Base-by-base conservation (phyloP, 73 alveolate genomes). In the Paramecium bursaria region DNA sequence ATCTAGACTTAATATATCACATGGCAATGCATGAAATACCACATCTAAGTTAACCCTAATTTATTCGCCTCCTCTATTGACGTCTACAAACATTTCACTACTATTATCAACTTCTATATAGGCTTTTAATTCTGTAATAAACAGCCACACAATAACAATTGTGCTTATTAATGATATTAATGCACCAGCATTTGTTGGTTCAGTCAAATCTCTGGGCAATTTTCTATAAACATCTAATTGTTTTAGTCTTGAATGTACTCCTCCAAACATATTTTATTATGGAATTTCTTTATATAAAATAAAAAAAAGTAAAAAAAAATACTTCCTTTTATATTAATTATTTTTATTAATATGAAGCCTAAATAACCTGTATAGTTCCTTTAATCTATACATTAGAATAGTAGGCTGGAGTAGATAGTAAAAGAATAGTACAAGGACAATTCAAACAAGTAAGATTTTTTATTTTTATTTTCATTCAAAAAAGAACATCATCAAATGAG, bases 181-280 rank as follows among this genome's bases (percentile, higher is more conserved):
- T 33, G 99, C 98, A 21, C 99, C 99, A 14, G 97, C 94, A 79
- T 87, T 74, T 3, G 99, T 95, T 13, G 98, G 96, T 86, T 94
- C 98, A 11, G 98, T 92, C 29, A 94, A 73, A 79, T 96, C 98
- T 29, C 90, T 87, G 29, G 99, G 98, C 79, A 94, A 73, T 88
- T 87, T 87, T 46, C 94, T 87, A 55, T 87, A 87, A 31, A 87
- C 73, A 50, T 87, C 94, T 19, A 87, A 53, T 44, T 54, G 31
- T 29, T 86, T 86, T 29, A 87, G 91, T 50, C 57, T 52, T 54
- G 85, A 79, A 53, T 79, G 51, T 23, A 79, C 89, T 15, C 89
- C 89, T 10, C 82, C 80, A 0, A 67, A 39, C 82, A 67, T 67
- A 48, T 6, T 48, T 11, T 48, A 6, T 6, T 48, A 48, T n/a